These are phyloP conservation scores for Cladosporium sphaerospermum DNA, from an alignment of 2,329 filamentous ascomycete species.

Conservation along the genomic window DNA sequence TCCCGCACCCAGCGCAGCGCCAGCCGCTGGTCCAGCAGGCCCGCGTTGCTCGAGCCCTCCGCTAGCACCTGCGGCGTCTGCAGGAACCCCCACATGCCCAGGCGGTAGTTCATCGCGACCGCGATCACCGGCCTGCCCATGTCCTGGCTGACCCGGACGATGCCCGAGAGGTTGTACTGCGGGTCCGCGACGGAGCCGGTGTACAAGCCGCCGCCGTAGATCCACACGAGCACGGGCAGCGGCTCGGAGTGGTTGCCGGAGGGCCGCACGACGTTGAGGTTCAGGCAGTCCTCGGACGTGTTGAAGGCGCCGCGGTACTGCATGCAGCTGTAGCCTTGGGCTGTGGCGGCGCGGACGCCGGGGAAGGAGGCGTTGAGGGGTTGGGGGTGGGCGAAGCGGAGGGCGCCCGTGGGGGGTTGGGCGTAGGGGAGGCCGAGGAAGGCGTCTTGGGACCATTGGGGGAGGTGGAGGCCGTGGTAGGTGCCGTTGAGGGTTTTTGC, in stretches of 20 bases:
- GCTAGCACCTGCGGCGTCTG: constrained; percentile 38
- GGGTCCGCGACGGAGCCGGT: constrained; percentile 33
- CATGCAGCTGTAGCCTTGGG: constrained; percentile 25
- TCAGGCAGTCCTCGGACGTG: constrained; percentile 50
- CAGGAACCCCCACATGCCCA: constrained; percentile 49
- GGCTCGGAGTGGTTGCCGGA: constrained; percentile 30
- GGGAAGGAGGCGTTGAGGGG: constrained; percentile 28
- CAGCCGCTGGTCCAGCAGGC: constrained; percentile 56
- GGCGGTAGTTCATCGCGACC: constrained; percentile 14
- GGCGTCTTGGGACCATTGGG: constrained; percentile 21
- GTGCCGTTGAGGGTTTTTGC: constrained; percentile 1
- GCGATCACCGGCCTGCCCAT: constrained; percentile 7
- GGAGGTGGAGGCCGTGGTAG: constrained; percentile 10
- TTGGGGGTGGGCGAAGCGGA: constrained; percentile 19
- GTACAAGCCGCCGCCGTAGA: constrained; percentile 48
- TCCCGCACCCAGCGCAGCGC: constrained; percentile 54
- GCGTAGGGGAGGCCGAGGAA: constrained; percentile 34
- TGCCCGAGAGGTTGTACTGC: constrained; percentile 55
- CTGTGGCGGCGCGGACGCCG: constrained; percentile 30
- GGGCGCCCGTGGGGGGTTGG: constrained; percentile 19
- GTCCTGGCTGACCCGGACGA: constrained; percentile 8
- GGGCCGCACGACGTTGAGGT: constrained; percentile 40
- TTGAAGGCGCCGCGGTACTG: constrained; percentile 2
- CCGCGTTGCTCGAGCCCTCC: constrained; percentile 51
- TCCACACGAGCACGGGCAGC: constrained; percentile 55